Evolutionary conservation across 495 filamentous ascomycete species (phyloP).

Genomic region (Podospora bellae-mahoneyi): DNA sequence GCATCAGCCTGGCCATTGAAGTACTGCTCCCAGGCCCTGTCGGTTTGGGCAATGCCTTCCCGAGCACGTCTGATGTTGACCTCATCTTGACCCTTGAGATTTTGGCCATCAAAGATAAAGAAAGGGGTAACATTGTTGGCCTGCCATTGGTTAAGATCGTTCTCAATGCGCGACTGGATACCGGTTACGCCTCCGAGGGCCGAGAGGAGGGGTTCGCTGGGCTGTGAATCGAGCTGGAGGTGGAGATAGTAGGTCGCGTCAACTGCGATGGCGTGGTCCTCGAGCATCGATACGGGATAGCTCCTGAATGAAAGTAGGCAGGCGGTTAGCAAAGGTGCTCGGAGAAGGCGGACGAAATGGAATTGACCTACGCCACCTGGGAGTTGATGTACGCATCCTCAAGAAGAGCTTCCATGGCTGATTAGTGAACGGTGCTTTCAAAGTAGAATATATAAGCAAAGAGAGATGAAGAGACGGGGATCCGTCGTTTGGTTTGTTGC

Average conservation of each 20-base stretch:
- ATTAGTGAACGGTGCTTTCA: slow-evolving; percentile 21
- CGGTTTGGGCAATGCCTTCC: slow-evolving; percentile 49
- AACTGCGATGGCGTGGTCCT: slow-evolving; percentile 71
- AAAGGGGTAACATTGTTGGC: slow-evolving; percentile 61
- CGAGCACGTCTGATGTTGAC: slow-evolving; percentile 42
- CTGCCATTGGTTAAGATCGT: slow-evolving; percentile 67
- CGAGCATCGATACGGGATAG: slow-evolving; percentile 48
- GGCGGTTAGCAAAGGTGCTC: background rate
- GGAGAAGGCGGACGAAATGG: slow-evolving; percentile 6
- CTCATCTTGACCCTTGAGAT: slow-evolving; percentile 67
- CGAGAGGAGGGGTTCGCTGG: slow-evolving; percentile 80
- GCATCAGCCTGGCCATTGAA: slow-evolving; percentile 71
- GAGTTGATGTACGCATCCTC: slow-evolving; percentile 47
- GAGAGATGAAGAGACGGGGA: background rate
- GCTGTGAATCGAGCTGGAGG: slow-evolving; percentile 62
- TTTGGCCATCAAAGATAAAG: slow-evolving; percentile 88
- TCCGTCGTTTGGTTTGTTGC: background rate
- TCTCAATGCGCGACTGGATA: slow-evolving; percentile 63
- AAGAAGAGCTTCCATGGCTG: slow-evolving; percentile 32
- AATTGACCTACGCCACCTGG: slow-evolving; percentile 40
- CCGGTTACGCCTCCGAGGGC: slow-evolving; percentile 89
- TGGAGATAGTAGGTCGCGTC: slow-evolving; percentile 88
- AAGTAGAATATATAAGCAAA: background rate
- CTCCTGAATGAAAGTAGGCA: slow-evolving; percentile 24
- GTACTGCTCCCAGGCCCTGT: slow-evolving; percentile 80